Conservation (phyloP, 192 early-diverging fungal species). For the Coemansia sp. region DNA sequence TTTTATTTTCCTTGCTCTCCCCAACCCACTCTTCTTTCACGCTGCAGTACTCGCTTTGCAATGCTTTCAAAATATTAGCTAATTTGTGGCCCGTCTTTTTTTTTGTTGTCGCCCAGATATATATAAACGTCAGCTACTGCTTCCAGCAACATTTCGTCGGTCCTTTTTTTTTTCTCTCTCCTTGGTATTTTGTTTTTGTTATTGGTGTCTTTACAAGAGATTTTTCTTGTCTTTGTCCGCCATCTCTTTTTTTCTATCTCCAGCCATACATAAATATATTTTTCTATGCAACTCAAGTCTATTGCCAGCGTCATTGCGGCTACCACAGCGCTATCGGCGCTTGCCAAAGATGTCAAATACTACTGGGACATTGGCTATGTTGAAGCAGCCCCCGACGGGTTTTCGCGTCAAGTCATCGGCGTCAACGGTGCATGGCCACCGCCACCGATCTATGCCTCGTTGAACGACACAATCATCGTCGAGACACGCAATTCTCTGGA, state of each 20-base stretch:
- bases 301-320: slow-evolving; percentile 35
- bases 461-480: slow-evolving; percentile 45
- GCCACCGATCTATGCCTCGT: slow-evolving; percentile 35
- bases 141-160: neutral
- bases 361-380: slow-evolving; percentile 72
- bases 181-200: neutral
- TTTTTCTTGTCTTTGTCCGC: neutral
- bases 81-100: neutral
- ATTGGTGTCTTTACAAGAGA: neutral
- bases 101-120: slow-evolving; percentile 1
- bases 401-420: slow-evolving; percentile 65
- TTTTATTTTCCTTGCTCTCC: slow-evolving; percentile 7
- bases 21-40: too few relatives aligned
- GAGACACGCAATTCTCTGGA: slow-evolving; percentile 61
- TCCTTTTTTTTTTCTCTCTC: slow-evolving; percentile 15
- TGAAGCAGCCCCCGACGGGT: slow-evolving; percentile 67
- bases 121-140: neutral
- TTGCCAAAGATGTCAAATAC: slow-evolving; percentile 61
- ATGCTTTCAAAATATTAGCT: too few relatives aligned
- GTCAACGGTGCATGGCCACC: slow-evolving; percentile 69
- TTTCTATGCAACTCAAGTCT: slow-evolving; percentile 31
- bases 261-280: neutral
- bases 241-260: neutral
- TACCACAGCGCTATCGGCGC: slow-evolving; percentile 11
- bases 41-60: too few relatives aligned